phyloP scores from a whole-genome alignment of 2,329 filamentous ascomycete genomes.

The Aschersonia sp. region DNA sequence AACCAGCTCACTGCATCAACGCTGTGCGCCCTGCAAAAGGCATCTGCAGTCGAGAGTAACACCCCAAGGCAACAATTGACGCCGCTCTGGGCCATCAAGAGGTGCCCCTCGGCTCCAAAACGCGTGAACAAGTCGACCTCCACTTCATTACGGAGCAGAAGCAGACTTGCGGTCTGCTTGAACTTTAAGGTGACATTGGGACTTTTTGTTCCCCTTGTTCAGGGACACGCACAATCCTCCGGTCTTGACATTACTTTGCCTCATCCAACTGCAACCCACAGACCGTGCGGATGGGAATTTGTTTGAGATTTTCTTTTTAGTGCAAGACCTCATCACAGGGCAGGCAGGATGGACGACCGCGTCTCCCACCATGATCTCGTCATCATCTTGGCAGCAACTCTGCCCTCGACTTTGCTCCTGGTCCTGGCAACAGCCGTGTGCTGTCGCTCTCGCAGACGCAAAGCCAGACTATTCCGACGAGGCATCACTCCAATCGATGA shows the following conservation, averaged over 20 bases:
- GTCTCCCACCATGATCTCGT: constrained; percentile 10
- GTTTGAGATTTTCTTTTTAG: background rate
- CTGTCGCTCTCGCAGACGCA: constrained; percentile 24
- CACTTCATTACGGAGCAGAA: no score
- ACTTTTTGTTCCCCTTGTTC: no score
- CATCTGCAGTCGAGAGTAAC: no score
- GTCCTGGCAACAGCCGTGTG: constrained; percentile 18
- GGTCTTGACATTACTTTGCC: background rate
- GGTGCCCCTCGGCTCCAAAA: no score
- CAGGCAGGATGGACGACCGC: background rate
- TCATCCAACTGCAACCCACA: background rate
- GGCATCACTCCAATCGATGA: constrained; percentile 49
- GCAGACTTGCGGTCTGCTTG: no score
- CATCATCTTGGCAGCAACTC: constrained; percentile 37
- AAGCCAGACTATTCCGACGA: constrained; percentile 30
- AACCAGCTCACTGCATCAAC: no score
- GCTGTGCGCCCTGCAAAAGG: no score
- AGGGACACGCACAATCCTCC: no score
- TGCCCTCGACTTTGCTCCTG: constrained; percentile 26
- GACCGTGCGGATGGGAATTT: background rate
- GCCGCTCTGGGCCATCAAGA: no score
- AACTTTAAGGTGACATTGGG: no score
- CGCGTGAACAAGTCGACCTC: no score
- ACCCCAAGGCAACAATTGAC: no score
- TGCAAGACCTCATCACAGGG: background rate